Conservation (phyloP, 2,329 filamentous ascomycete genomes). For the Fusarium sp. region DNA sequence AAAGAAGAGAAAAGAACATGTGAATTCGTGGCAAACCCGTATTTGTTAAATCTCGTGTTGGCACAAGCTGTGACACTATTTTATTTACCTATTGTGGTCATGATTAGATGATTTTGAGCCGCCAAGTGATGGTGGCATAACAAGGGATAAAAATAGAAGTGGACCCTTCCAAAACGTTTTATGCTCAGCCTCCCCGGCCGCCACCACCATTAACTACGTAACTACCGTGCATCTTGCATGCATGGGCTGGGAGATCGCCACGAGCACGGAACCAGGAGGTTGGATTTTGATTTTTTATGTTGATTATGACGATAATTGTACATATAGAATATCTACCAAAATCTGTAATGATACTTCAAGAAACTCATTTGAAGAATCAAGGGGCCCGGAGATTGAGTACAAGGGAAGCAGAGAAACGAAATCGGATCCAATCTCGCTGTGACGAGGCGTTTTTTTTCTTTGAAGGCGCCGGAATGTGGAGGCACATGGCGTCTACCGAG, state of each 20-base stretch:
- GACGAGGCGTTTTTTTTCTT: conserved; percentile 18
- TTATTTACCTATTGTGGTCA: too few relatives aligned
- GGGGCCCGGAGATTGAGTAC: conserved; percentile 9
- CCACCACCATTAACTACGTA: conserved; percentile 6
- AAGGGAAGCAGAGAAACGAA: conserved; percentile 17
- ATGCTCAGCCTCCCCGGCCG: conserved; percentile 37
- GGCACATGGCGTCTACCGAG: conserved; percentile 11
- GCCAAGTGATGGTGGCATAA: conserved; percentile 28
- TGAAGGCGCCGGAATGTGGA: conserved; percentile 13
- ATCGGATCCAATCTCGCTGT: conserved; percentile 32
- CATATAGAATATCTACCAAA: neutral
- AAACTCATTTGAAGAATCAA: neutral
- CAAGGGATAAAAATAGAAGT: conserved; percentile 41
- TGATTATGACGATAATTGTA: conserved; percentile 12
- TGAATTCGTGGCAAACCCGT: neutral
- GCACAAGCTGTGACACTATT: conserved; percentile 1
- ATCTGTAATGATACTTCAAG: neutral
- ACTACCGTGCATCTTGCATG: neutral
- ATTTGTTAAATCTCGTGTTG: conserved; percentile 7
- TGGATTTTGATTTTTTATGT: conserved; percentile 11
- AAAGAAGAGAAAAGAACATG: neutral
- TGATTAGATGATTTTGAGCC: conserved; percentile 27
- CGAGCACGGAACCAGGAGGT: conserved; percentile 13
- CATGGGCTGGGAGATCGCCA: conserved; percentile 11
- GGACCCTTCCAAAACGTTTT: conserved; percentile 10